phyloP scores from a whole-genome alignment of 495 filamentous ascomycete genomes.

The Penicillium mononematosum region DNA sequence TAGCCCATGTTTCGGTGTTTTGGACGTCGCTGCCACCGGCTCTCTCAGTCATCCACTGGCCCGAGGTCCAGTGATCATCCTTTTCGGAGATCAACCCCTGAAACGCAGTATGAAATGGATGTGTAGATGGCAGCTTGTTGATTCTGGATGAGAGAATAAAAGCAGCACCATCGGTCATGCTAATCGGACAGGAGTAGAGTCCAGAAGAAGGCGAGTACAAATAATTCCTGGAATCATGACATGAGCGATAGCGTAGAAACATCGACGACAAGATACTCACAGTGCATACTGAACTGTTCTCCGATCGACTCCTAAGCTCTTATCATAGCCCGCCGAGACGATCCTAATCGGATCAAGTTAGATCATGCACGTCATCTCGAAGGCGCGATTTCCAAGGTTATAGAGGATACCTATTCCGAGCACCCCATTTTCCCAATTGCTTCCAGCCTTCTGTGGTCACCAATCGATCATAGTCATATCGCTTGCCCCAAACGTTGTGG shows the following conservation, averaged over 20 bases:
- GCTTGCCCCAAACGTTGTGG: constrained; percentile 40
- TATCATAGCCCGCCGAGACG: constrained; percentile 42
- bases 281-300: constrained; percentile 43
- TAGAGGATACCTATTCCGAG: constrained; percentile 21
- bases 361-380: background rate
- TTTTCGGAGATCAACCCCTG: constrained; percentile 51
- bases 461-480: constrained; percentile 40
- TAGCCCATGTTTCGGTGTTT: constrained; percentile 66
- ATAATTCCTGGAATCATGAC: constrained; percentile 59
- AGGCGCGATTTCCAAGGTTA: too few relatives aligned
- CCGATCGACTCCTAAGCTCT: constrained; percentile 26
- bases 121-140: constrained; percentile 21
- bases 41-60: constrained; percentile 89
- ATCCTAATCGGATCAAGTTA: constrained; percentile 24
- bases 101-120: constrained; percentile 53
- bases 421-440: constrained; percentile 38
- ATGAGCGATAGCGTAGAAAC: constrained; percentile 12
- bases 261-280: constrained; percentile 12
- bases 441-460: constrained; percentile 47
- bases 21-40: constrained; percentile 71
- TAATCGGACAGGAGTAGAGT: constrained; percentile 63
- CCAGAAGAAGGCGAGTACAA: constrained; percentile 62
- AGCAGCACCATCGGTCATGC: constrained; percentile 71
- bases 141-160: constrained; percentile 58
- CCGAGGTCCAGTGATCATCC: constrained; percentile 69